A percentile compares a stretch with the other conserved stretches of the same genome.
Conservation (phyloP, 2,329 filamentous ascomycete genomes). For the Bertia moriformis region DNA sequence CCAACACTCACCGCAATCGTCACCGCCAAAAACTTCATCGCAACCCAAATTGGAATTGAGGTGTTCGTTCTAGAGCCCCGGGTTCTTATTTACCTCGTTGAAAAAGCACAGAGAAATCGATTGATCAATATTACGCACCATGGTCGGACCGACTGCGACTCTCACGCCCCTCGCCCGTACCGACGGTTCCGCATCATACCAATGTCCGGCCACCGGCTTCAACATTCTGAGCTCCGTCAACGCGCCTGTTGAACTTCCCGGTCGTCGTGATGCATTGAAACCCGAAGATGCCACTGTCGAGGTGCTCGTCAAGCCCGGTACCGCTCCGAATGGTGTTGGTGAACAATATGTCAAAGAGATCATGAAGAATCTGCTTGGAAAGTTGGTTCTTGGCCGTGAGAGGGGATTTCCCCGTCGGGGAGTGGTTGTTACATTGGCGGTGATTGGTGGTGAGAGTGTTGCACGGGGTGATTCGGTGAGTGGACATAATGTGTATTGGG, state of each 20-base stretch:
- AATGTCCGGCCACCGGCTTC: neutral
- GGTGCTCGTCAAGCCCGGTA: neutral
- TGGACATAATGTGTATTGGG: neutral
- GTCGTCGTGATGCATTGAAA: neutral
- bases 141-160: neutral
- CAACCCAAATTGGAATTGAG: too few species aligned
- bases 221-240: neutral
- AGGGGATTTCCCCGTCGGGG: neutral
- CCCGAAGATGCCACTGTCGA: constrained; percentile 1
- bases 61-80: too few species aligned
- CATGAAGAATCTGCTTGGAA: neutral
- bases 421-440: neutral
- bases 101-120: too few species aligned
- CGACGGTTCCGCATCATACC: neutral
- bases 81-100: too few species aligned
- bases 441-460: neutral
- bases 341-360: neutral
- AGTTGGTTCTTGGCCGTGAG: neutral
- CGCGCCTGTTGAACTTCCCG: neutral
- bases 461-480: neutral
- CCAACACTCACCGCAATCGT: too few species aligned
- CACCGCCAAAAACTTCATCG: too few species aligned
- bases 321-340: neutral
- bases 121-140: neutral
- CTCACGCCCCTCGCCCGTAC: neutral